Percentiles rank a stretch among this genome's conserved stretches.
Conservation (phyloP, 805 yeast genomes). For the Maudiozyma bulderi region DNA sequence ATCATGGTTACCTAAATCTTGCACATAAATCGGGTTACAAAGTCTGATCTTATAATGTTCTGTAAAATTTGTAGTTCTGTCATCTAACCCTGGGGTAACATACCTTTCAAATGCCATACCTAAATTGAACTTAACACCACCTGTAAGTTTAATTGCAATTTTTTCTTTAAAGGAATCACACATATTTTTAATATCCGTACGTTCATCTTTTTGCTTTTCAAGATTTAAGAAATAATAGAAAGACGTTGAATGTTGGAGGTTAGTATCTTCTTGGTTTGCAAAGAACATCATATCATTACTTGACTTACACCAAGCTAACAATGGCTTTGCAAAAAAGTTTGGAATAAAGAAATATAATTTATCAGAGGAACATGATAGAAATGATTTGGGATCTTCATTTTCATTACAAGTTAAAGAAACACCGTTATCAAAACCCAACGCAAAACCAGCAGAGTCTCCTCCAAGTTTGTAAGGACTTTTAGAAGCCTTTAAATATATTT, state of each 20-base stretch:
- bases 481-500: conserved; percentile 62
- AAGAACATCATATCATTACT: conserved; percentile 37
- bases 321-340: conserved; percentile 48
- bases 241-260: conserved; percentile 37
- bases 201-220: conserved; percentile 11
- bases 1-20: conserved; percentile 50
- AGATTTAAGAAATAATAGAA: conserved; percentile 39
- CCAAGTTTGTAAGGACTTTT: conserved; percentile 68
- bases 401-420: conserved; percentile 55
- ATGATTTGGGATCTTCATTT: conserved; percentile 55
- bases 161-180: conserved; percentile 35
- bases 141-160: conserved; percentile 46
- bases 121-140: conserved; percentile 49
- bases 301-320: conserved; percentile 51
- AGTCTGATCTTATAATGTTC: conserved; percentile 56
- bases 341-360: conserved; percentile 66
- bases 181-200: conserved; percentile 17
- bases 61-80: conserved; percentile 36
- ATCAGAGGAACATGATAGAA: conserved; percentile 54
- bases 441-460: conserved; percentile 64
- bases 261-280: conserved; percentile 33
- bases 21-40: conserved; percentile 44
- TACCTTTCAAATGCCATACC: conserved; percentile 51
- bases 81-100: conserved; percentile 18
- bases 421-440: conserved; percentile 57